Evolutionary conservation across 169 alveolate genomes (phyloP).

Genomic region (Theileria parva): DNA sequence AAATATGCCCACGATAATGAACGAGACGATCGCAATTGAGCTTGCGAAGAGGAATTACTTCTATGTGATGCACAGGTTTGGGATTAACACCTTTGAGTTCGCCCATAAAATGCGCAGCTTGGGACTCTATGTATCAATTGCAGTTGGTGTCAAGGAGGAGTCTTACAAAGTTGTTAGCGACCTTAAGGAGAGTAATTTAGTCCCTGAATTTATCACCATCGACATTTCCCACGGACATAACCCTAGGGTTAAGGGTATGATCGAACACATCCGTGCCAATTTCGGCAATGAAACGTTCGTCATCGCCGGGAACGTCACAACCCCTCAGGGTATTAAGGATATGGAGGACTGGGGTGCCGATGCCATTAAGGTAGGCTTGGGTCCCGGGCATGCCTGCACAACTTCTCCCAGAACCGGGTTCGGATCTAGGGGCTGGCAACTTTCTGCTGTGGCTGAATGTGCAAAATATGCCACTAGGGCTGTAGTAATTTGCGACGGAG

Average conservation of each 20-base stretch:
- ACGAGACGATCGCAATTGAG: conserved; percentile 57
- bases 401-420: conserved; percentile 83
- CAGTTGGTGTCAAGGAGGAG: conserved; percentile 46
- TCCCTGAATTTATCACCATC: conserved; percentile 55
- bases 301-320: conserved; percentile 93
- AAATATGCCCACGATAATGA: conserved; percentile 61
- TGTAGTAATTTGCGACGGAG: conserved; percentile 93
- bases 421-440: conserved; percentile 89
- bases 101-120: conserved; percentile 38
- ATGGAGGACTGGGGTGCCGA: conserved; percentile 87
- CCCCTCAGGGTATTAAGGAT: conserved; percentile 85
- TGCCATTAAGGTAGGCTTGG: conserved; percentile 89
- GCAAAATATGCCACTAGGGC: conserved; percentile 68
- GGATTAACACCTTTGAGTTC: conserved; percentile 46
- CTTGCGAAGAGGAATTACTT: conserved; percentile 52
- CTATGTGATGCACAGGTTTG: conserved; percentile 60
- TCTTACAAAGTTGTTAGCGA: conserved; percentile 41
- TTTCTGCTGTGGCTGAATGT: conserved; percentile 87
- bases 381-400: conserved; percentile 96
- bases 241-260: conserved; percentile 21
- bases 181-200: conserved; percentile 24
- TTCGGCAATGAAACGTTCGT: conserved; percentile 64
- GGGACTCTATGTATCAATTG: conserved; percentile 42
- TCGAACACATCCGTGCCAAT: conserved; percentile 20
- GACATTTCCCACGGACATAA: conserved; percentile 65